A percentile compares a stretch with the other conserved stretches of the same genome.
These are phyloP conservation scores for Fonsecaea pugnacius DNA, from an alignment of 2,329 filamentous ascomycete species.

Conservation along the genomic window DNA sequence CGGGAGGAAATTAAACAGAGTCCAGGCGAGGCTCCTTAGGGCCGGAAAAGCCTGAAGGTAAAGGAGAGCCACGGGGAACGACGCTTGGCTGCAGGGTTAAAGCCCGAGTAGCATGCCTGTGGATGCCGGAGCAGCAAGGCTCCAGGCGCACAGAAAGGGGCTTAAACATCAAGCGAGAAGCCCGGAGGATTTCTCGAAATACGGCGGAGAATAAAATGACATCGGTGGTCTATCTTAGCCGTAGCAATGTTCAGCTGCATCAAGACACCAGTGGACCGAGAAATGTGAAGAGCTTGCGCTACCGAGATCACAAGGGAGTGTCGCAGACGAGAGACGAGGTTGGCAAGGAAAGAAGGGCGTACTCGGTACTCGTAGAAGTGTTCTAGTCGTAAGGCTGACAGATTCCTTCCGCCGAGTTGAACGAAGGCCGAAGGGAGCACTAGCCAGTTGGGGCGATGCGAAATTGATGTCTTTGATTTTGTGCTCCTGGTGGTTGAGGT, in stretches of 20 bases:
- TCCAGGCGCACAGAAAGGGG: not conserved
- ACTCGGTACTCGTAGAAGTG: not conserved
- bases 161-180: slow-evolving; percentile 13
- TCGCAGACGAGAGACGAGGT: slow-evolving; percentile 15
- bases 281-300: slow-evolving; percentile 3
- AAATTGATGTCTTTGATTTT: slow-evolving; percentile 35
- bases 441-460: slow-evolving; percentile 13
- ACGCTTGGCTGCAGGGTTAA: slow-evolving; percentile 10
- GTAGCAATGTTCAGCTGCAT: not conserved
- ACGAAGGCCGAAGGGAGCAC: not conserved
- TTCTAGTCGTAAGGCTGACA: not conserved
- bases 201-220: slow-evolving; percentile 15
- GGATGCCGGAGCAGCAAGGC: slow-evolving; percentile 7
- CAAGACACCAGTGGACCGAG: not conserved
- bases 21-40: slow-evolving; percentile 7
- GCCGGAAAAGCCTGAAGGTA: not conserved
- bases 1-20: slow-evolving; percentile 24
- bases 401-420: not conserved
- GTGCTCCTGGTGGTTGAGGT: slow-evolving; percentile 16
- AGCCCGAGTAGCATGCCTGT: slow-evolving; percentile 16
- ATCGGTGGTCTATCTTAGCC: slow-evolving; percentile 12
- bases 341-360: not conserved
- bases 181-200: slow-evolving; percentile 6
- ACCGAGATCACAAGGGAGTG: slow-evolving; percentile 20
- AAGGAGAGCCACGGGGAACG: not conserved